phyloP scores from a whole-genome alignment of 495 filamentous ascomycete genomes.

The Aspergillus steynii region DNA sequence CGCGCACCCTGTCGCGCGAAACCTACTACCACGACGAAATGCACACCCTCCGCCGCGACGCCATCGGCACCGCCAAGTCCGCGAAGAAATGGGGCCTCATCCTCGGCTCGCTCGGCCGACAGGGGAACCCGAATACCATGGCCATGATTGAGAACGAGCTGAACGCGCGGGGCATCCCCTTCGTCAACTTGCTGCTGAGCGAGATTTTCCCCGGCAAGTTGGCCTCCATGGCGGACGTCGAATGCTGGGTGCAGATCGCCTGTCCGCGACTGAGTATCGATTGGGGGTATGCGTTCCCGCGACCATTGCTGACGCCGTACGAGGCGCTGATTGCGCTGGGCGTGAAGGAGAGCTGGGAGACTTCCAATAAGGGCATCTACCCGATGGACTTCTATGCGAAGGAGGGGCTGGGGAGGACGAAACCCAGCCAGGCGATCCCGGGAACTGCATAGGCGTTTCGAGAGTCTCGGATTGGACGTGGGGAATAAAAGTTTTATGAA shows the following conservation, averaged over 20 bases:
- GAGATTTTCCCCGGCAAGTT: constrained; percentile 97
- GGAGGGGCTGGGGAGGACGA: constrained; percentile 82
- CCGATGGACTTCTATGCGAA: constrained; percentile 98
- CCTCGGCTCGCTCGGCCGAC: constrained; percentile 84
- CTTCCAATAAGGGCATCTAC: constrained; percentile 70
- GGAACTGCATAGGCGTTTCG: constrained; percentile 14
- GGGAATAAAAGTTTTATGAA: too few species aligned
- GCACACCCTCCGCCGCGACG: constrained; percentile 73
- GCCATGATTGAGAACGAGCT: constrained; percentile 78
- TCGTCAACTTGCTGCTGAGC: constrained; percentile 78
- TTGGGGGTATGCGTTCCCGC: constrained; percentile 95
- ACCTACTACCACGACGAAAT: constrained; percentile 88
- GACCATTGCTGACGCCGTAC: constrained; percentile 88
- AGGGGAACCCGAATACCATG: constrained; percentile 95
- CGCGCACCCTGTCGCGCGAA: constrained; percentile 84
- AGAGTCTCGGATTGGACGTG: too few species aligned
- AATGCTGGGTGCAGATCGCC: constrained; percentile 97
- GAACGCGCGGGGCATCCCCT: constrained; percentile 65
- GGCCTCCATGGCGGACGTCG: constrained; percentile 86
- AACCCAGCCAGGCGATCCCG: constrained; percentile 19
- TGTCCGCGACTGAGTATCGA: constrained; percentile 95
- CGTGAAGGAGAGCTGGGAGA: constrained; percentile 72
- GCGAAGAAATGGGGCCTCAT: constrained; percentile 94
- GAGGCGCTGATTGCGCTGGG: constrained; percentile 89
- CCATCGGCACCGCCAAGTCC: constrained; percentile 69